Conservation (phyloP, 1,284 basidiomycete species). For the Ceratobasidium sp. region DNA sequence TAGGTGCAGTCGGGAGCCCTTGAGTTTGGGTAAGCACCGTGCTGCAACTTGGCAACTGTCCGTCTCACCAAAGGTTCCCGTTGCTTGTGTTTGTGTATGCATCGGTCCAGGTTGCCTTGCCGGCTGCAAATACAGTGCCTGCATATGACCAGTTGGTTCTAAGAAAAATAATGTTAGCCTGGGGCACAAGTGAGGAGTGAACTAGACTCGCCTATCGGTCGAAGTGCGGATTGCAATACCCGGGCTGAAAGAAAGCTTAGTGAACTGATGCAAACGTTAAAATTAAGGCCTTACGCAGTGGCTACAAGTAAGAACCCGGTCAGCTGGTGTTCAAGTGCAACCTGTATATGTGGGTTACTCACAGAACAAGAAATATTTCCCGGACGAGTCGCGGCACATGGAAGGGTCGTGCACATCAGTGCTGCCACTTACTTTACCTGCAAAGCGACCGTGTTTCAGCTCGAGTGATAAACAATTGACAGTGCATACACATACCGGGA, state of each 20-base stretch:
- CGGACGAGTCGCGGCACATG: slow-evolving; percentile 59
- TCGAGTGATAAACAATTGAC: neutral
- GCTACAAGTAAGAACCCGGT: slow-evolving; percentile 3
- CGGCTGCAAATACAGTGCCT: neutral
- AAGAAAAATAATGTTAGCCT: neutral
- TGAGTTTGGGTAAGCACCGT: neutral
- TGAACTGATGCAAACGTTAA: no score
- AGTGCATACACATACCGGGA: slow-evolving; percentile 13
- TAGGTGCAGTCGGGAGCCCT: slow-evolving; percentile 63
- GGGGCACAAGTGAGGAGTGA: neutral
- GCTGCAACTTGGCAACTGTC: neutral
- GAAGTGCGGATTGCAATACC: slow-evolving; percentile 62
- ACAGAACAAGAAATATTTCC: slow-evolving; percentile 63
- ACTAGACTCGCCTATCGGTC: slow-evolving; percentile 53
- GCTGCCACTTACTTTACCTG: slow-evolving; percentile 55
- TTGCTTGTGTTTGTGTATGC: slow-evolving; percentile 57
- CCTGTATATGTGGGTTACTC: slow-evolving; percentile 38
- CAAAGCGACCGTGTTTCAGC: neutral
- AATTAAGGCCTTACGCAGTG: slow-evolving; percentile 40
- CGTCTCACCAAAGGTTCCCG: slow-evolving; percentile 46
- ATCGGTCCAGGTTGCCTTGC: slow-evolving; percentile 56
- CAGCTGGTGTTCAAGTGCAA: neutral
- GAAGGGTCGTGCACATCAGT: slow-evolving; percentile 58
- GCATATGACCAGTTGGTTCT: neutral
- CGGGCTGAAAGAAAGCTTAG: slow-evolving; percentile 52